These are phyloP conservation scores for Arthrinium phaeospermum DNA, from an alignment of 2,329 filamentous ascomycete genomes.

Conservation along the genomic window DNA sequence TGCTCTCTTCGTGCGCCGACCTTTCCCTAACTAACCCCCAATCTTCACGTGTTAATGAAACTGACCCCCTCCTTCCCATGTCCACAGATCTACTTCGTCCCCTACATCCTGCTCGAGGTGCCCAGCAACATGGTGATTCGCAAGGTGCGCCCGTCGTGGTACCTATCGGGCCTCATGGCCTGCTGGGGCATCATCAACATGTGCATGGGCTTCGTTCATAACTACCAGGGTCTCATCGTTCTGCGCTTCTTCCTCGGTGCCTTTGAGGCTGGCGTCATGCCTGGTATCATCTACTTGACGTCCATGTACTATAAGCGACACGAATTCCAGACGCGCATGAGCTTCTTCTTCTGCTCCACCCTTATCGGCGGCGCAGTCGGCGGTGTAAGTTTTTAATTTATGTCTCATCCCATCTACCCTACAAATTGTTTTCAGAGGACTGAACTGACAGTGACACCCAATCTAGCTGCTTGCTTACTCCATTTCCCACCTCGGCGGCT, in stretches of 20 bases:
- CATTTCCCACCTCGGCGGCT: conserved; percentile 51
- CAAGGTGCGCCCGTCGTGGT: conserved; percentile 46
- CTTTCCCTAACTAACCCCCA: conserved; percentile 22
- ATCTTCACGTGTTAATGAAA: background rate
- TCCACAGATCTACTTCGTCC: conserved; percentile 42
- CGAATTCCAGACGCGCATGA: conserved; percentile 54
- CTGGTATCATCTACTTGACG: conserved; percentile 52
- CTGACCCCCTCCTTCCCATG: background rate
- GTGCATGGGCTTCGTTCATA: conserved; percentile 51
- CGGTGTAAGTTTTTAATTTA: conserved; percentile 36
- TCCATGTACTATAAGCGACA: conserved; percentile 56
- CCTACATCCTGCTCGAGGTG: conserved; percentile 51
- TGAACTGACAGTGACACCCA: background rate
- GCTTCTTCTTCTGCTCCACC: conserved; percentile 49
- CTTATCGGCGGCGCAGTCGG: conserved; percentile 50
- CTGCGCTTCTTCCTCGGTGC: conserved; percentile 52
- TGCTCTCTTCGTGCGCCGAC: conserved; percentile 42
- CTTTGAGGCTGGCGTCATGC: conserved; percentile 54
- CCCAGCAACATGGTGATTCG: conserved; percentile 53
- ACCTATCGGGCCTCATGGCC: conserved; percentile 46
- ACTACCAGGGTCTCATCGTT: conserved; percentile 45
- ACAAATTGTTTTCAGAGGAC: background rate
- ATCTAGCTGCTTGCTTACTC: conserved; percentile 51
- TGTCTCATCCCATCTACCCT: background rate
- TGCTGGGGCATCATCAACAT: conserved; percentile 54